These are phyloP conservation scores for Colletotrichum shisoi DNA, from an alignment of 2,329 filamentous ascomycete species.

Conservation along the genomic window DNA sequence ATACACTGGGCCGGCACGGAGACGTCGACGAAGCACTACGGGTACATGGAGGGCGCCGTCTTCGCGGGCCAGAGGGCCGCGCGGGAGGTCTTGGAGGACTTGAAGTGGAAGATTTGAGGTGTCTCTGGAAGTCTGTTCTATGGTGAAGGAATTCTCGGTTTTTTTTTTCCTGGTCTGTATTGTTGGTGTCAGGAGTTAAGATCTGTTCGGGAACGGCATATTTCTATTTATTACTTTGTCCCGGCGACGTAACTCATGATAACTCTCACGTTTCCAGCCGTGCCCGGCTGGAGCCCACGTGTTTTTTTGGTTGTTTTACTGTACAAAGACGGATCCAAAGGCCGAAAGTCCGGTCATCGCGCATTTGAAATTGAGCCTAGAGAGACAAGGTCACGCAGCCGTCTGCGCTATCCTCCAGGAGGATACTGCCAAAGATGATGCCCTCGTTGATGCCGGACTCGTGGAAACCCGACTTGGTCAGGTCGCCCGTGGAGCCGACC, in stretches of 20 bases:
- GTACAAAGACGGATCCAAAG: neutral
- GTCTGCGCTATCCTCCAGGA: constrained; percentile 58
- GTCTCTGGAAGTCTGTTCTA: too few species aligned
- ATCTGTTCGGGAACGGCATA: neutral
- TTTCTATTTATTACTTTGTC: too few species aligned
- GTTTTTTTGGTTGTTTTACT: neutral
- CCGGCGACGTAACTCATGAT: too few species aligned
- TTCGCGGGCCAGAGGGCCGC: constrained; percentile 35
- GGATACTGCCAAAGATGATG: constrained; percentile 60
- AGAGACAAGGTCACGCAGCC: constrained; percentile 27
- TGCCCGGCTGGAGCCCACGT: too few species aligned
- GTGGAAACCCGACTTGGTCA: constrained; percentile 57
- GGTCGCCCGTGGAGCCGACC: constrained; percentile 53
- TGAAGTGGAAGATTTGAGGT: constrained; percentile 32
- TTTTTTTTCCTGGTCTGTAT: too few species aligned
- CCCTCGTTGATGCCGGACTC: constrained; percentile 59
- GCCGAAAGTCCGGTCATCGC: neutral
- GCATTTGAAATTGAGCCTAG: neutral
- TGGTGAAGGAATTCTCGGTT: too few species aligned
- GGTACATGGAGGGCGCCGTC: constrained; percentile 37
- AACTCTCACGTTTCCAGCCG: too few species aligned
- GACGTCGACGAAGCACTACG: constrained; percentile 32
- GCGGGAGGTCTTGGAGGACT: constrained; percentile 28
- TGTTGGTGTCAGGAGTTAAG: too few species aligned
- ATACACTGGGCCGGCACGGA: constrained; percentile 38